These are phyloP conservation scores for Leptographium procerum DNA, from an alignment of 2,329 filamentous ascomycete species.

Conservation along the genomic window DNA sequence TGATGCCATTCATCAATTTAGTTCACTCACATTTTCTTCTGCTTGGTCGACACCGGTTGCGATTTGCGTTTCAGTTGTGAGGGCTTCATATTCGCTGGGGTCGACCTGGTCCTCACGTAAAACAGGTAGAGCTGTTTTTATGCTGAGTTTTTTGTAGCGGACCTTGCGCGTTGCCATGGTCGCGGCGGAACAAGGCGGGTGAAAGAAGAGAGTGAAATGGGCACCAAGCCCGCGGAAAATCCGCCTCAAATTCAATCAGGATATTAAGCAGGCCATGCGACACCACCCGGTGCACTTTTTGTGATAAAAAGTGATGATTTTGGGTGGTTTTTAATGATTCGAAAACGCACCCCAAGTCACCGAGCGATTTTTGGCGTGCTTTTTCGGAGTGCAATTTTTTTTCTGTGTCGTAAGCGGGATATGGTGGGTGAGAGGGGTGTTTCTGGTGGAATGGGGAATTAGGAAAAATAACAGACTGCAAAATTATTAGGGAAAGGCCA, in stretches of 20 bases:
- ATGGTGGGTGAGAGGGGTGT: conserved; percentile 2
- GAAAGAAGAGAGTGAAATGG: conserved; percentile 15
- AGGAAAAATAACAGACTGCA: background rate
- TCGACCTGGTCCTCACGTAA: conserved; percentile 88
- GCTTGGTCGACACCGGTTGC: conserved; percentile 94
- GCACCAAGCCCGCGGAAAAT: conserved; percentile 39
- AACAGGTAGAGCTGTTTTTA: conserved; percentile 78
- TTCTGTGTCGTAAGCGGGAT: conserved; percentile 1
- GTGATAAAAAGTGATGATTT: conserved; percentile 40
- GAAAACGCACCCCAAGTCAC: background rate
- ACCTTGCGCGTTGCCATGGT: conserved; percentile 57
- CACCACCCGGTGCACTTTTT: conserved; percentile 38
- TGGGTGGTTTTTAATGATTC: conserved; percentile 42
- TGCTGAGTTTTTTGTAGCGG: conserved; percentile 81
- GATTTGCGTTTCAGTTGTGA: conserved; percentile 73
- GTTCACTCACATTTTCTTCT: conserved; percentile 82
- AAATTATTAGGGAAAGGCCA: background rate
- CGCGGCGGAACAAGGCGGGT: conserved; percentile 20
- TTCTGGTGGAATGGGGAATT: background rate
- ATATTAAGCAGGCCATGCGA: conserved; percentile 48
- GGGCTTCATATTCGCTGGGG: conserved; percentile 71
- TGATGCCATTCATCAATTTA: conserved; percentile 9
- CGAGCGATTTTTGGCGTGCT: conserved; percentile 1
- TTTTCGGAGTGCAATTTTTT: conserved; percentile 1
- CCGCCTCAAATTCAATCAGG: conserved; percentile 52